Conservation (phyloP, 2,329 filamentous ascomycete species). For the Polychaeton citri region DNA sequence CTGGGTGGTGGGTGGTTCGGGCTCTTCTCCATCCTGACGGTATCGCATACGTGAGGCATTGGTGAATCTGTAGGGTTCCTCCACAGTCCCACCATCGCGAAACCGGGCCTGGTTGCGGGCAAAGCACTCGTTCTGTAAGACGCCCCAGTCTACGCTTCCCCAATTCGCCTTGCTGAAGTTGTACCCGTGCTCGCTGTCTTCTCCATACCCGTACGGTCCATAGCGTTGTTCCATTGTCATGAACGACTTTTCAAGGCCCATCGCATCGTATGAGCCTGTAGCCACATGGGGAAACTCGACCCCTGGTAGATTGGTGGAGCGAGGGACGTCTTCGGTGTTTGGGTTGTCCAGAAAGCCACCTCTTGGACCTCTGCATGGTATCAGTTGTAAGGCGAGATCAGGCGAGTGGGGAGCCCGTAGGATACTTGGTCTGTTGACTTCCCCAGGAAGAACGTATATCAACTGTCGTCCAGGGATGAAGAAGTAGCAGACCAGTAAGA, state of each 20-base stretch:
- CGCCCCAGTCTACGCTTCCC: slow-evolving; percentile 54
- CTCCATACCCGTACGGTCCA: slow-evolving; percentile 41
- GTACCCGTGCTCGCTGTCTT: slow-evolving; percentile 28
- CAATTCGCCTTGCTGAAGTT: slow-evolving; percentile 38
- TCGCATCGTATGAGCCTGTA: slow-evolving; percentile 8
- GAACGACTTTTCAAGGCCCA: slow-evolving; percentile 38
- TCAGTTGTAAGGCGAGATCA: neutral
- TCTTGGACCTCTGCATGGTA: neutral
- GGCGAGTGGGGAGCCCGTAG: neutral
- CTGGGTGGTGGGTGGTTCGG: neutral
- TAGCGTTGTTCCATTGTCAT: slow-evolving; percentile 43
- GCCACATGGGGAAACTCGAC: slow-evolving; percentile 2
- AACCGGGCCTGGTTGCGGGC: slow-evolving; percentile 51
- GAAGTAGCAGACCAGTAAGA: neutral
- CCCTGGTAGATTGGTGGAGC: neutral
- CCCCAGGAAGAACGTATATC: too few relatives aligned
- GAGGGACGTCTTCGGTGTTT: neutral
- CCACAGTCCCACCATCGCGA: slow-evolving; percentile 4
- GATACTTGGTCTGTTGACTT: too few relatives aligned
- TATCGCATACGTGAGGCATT: slow-evolving; percentile 1
- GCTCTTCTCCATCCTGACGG: slow-evolving; percentile 1
- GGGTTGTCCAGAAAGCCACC: neutral
- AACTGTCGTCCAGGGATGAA: neutral
- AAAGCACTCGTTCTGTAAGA: slow-evolving; percentile 51
- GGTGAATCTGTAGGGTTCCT: slow-evolving; percentile 3